Evolutionary conservation across 495 filamentous ascomycete species (phyloP).

Genomic region (Xylaria cubensis): DNA sequence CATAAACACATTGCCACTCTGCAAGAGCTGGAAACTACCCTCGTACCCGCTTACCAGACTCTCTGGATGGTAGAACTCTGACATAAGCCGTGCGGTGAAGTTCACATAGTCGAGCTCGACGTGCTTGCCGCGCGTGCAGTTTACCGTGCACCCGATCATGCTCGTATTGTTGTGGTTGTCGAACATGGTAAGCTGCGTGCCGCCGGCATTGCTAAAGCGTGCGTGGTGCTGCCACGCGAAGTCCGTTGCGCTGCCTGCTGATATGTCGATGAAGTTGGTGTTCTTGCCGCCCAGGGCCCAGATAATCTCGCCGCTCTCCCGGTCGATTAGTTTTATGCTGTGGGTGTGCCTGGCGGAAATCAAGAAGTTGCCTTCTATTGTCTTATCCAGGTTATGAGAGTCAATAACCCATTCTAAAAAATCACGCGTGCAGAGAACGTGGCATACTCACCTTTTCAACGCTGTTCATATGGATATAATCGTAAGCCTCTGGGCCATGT

Average conservation of each 20-base stretch:
- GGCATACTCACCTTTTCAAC: conserved; percentile 36
- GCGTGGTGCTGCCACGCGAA: conserved; percentile 64
- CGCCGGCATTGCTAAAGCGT: conserved; percentile 43
- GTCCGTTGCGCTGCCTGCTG: conserved; percentile 49
- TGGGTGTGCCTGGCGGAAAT: conserved; percentile 54
- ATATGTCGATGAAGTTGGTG: conserved; percentile 54
- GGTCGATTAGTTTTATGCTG: conserved; percentile 46
- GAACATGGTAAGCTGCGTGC: conserved; percentile 41
- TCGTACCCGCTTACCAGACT: conserved; percentile 43
- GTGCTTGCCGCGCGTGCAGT: conserved; percentile 47
- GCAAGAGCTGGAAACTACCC: conserved; percentile 55
- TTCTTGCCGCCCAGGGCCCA: conserved; percentile 54
- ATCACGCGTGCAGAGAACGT: too few species aligned
- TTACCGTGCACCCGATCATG: conserved; percentile 21
- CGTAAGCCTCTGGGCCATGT: conserved; percentile 29
- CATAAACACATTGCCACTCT: conserved; percentile 52
- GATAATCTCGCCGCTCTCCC: conserved; percentile 44
- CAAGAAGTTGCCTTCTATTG: conserved; percentile 44
- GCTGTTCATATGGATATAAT: conserved; percentile 53
- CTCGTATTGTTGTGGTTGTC: conserved; percentile 43
- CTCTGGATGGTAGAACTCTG: conserved; percentile 33
- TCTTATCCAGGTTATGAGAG: conserved; percentile 19
- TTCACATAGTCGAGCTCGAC: conserved; percentile 50
- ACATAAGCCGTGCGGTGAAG: conserved; percentile 41
- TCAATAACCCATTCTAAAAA: not conserved